phyloP scores from a whole-genome alignment of 2,329 filamentous ascomycete species.

The Dothideomycetes sp. region DNA sequence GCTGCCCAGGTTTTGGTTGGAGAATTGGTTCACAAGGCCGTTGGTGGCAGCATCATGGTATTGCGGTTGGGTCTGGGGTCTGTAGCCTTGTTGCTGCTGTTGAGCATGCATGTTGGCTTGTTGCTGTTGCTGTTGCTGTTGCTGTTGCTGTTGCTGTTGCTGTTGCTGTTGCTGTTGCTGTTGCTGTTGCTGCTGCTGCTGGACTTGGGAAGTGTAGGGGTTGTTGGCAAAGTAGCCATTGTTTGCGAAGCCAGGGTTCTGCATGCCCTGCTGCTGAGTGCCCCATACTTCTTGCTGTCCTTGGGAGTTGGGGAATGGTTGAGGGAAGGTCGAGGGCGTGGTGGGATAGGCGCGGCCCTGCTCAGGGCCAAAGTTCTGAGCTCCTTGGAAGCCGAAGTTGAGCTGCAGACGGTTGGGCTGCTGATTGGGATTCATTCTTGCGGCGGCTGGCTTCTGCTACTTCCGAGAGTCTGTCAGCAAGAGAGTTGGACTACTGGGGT shows the following conservation, averaged over 20 bases:
- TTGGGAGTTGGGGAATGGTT: conserved; percentile 59
- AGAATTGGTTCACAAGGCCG: conserved; percentile 89
- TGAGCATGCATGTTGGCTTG: conserved; percentile 30
- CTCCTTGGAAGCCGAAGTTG: conserved; percentile 37
- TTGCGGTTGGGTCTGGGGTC: conserved; percentile 40
- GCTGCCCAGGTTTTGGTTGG: conserved; percentile 79
- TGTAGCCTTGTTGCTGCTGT: conserved; percentile 32
- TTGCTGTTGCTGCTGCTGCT: conserved; percentile 42
- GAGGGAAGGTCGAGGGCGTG: conserved; percentile 91
- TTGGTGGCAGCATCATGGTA: conserved; percentile 77
- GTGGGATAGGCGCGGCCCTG: conserved; percentile 46
- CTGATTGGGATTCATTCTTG: conserved; percentile 15
- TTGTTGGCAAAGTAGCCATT: conserved; percentile 44
- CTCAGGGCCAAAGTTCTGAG: conserved; percentile 35
- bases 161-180: conserved; percentile 31
- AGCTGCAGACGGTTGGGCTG: conserved; percentile 40
- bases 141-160: conserved; percentile 38
- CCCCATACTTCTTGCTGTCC: conserved; percentile 55
- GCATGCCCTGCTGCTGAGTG: conserved; percentile 29
- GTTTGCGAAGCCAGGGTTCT: conserved; percentile 32
- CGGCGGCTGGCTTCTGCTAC: background rate
- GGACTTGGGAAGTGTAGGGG: conserved; percentile 31
- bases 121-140: conserved; percentile 42
- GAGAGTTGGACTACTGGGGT: too few species aligned
- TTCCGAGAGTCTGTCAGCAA: too few species aligned